Conservation (phyloP, 2,329 filamentous ascomycete species). For the Calonectria pseudoreteaudii region DNA sequence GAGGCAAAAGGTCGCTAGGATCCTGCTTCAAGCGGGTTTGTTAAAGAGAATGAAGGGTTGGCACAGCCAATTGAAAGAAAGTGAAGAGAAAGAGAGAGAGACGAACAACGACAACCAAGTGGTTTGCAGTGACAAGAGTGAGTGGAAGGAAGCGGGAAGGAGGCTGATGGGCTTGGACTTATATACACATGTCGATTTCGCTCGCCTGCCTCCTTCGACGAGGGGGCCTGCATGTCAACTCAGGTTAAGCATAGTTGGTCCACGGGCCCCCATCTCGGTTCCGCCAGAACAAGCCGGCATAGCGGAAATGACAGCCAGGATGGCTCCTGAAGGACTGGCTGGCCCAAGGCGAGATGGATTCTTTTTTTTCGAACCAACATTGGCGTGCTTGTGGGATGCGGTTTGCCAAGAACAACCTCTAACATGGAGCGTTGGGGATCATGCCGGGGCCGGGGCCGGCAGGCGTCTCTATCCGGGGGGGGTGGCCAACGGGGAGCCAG, state of each 20-base stretch:
- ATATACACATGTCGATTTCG: slow-evolving; percentile 39
- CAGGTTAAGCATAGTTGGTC: slow-evolving; percentile 14
- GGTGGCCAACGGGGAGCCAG: background rate
- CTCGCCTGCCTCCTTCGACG: background rate
- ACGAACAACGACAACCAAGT: slow-evolving; percentile 31
- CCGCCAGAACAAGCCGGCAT: background rate
- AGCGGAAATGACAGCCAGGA: slow-evolving; percentile 15
- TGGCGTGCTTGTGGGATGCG: slow-evolving; percentile 12
- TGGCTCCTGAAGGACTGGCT: slow-evolving; percentile 15
- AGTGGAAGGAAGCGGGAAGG: slow-evolving; percentile 11
- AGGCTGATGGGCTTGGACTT: slow-evolving; percentile 26
- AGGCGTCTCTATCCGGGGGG: background rate
- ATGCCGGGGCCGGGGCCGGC: background rate
- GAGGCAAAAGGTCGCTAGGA: slow-evolving; percentile 33
- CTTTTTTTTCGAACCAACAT: slow-evolving; percentile 18
- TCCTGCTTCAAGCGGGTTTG: slow-evolving; percentile 30
- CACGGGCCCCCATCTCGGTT: slow-evolving; percentile 16
- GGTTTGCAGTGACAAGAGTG: slow-evolving; percentile 41
- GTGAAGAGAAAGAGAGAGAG: slow-evolving; percentile 36
- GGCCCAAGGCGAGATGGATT: slow-evolving; percentile 22
- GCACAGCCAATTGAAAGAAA: slow-evolving; percentile 47
- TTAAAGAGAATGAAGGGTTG: slow-evolving; percentile 43
- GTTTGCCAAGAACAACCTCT: slow-evolving; percentile 31
- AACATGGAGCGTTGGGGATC: slow-evolving; percentile 29
- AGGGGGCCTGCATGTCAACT: background rate